phyloP scores from a whole-genome alignment of 176 grass and related monocot species.

The Rhynchospora tenuis region DNA sequence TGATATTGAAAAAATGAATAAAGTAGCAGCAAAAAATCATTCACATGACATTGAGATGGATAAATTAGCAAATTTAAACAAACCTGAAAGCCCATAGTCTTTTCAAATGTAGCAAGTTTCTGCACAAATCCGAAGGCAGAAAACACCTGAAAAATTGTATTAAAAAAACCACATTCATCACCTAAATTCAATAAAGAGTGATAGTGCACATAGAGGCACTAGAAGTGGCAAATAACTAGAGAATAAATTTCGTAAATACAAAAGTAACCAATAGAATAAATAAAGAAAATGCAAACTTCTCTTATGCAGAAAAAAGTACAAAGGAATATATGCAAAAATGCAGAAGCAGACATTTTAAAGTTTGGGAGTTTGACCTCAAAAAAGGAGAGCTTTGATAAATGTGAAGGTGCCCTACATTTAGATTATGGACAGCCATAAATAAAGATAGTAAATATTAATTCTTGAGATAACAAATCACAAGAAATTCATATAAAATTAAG shows the following conservation, averaged over 20 bases:
- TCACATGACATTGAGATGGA: slow-evolving; percentile 9
- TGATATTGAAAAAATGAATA: slow-evolving; percentile 21
- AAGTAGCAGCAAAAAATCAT: neutral
- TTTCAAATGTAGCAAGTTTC: slow-evolving; percentile 99
- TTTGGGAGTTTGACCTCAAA: slow-evolving; percentile 78
- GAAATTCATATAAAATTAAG: slow-evolving; percentile 52
- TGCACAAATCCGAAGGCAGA: slow-evolving; percentile 96
- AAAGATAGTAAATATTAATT: slow-evolving; percentile 61
- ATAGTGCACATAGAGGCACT: slow-evolving; percentile 17
- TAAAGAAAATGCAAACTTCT: slow-evolving; percentile 24
- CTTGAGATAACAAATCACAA: slow-evolving; percentile 55
- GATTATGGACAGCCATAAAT: slow-evolving; percentile 44
- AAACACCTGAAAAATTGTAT: slow-evolving; percentile 65
- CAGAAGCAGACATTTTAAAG: slow-evolving; percentile 51
- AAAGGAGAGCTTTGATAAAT: slow-evolving; percentile 71
- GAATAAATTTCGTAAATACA: slow-evolving; percentile 18
- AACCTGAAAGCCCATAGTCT: slow-evolving; percentile 96
- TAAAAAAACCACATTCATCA: neutral
- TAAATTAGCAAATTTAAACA: slow-evolving; percentile 17
- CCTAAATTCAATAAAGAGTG: neutral
- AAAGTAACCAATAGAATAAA: slow-evolving; percentile 11
- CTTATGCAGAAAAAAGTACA: slow-evolving; percentile 24
- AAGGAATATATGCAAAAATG: slow-evolving; percentile 34
- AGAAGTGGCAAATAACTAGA: slow-evolving; percentile 12
- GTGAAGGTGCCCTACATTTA: slow-evolving; percentile 66